phyloP scores from a whole-genome alignment of 371 early-diverging fungal genomes.

The Mortierella sp. region DNA sequence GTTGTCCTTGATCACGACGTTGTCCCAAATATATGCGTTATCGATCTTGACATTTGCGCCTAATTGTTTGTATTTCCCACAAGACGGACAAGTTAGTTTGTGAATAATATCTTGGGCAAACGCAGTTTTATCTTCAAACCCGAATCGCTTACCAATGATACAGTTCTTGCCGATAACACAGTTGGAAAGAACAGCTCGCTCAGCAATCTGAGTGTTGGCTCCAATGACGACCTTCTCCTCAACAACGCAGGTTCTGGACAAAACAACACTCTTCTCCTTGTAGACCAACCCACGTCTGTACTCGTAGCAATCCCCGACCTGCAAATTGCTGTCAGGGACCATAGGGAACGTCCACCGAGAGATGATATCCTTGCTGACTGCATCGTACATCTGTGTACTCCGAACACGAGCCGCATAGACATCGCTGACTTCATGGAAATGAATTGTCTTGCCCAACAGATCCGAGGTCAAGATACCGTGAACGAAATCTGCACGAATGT shows the following conservation, averaged over 20 bases:
- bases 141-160: constrained; percentile 69
- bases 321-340: constrained; percentile 90
- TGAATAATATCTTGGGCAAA: too few species aligned
- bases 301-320: constrained; percentile 76
- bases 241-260: constrained; percentile 84
- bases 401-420: constrained; percentile 90
- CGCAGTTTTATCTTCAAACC: neutral
- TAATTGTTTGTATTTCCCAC: constrained; percentile 13
- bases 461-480: constrained; percentile 94
- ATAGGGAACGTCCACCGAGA: constrained; percentile 95
- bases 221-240: constrained; percentile 90
- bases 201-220: constrained; percentile 80
- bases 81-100: neutral
- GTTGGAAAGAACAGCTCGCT: constrained; percentile 77
- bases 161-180: constrained; percentile 91
- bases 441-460: constrained; percentile 90
- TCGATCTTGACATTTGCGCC: constrained; percentile 81
- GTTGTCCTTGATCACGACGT: constrained; percentile 76
- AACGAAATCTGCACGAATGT: constrained; percentile 91
- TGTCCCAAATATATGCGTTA: constrained; percentile 90
- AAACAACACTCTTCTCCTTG: constrained; percentile 82
- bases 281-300: constrained; percentile 87
- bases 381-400: constrained; percentile 87
- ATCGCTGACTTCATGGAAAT: constrained; percentile 82
- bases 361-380: constrained; percentile 90